phyloP scores from a whole-genome alignment of 2,329 filamentous ascomycete genomes.

The Tolypocladium endophyticum region DNA sequence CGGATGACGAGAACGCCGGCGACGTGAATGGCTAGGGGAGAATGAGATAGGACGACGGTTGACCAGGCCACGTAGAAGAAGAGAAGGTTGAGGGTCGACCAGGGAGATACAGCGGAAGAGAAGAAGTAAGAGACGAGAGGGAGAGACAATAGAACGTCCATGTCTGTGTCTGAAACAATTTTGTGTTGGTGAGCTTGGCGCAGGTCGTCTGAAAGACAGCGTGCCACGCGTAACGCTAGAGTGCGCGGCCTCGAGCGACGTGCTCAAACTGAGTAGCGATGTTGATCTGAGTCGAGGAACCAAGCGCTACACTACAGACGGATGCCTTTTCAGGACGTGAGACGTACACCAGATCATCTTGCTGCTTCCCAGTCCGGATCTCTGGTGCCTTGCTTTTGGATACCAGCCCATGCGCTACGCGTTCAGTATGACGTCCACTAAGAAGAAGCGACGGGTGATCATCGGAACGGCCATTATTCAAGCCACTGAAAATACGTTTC shows the following conservation, averaged over 20 bases:
- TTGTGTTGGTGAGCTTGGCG: neutral
- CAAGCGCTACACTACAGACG: neutral
- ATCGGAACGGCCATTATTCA: neutral
- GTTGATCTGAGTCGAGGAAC: neutral
- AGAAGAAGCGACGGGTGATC: neutral
- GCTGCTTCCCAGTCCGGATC: too few species aligned
- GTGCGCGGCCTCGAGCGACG: neutral
- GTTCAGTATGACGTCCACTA: neutral
- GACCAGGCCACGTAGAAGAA: conserved; percentile 91
- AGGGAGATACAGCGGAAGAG: conserved; percentile 52
- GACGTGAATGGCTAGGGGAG: conserved; percentile 42
- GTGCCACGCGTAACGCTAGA: neutral
- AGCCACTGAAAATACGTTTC: neutral
- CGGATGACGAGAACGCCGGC: conserved; percentile 12
- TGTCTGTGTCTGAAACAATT: conserved; percentile 10
- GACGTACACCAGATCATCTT: neutral
- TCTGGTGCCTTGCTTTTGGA: neutral
- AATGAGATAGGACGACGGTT: conserved; percentile 68
- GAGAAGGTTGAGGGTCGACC: conserved; percentile 70
- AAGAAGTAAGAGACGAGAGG: conserved; percentile 60
- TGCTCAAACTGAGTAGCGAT: neutral
- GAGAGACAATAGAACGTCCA: conserved; percentile 66
- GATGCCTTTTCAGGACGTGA: neutral
- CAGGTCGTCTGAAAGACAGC: neutral
- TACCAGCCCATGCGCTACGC: neutral